phyloP scores from a whole-genome alignment of 1,139 yeast species.

The Scheffersomyces stambukii region DNA sequence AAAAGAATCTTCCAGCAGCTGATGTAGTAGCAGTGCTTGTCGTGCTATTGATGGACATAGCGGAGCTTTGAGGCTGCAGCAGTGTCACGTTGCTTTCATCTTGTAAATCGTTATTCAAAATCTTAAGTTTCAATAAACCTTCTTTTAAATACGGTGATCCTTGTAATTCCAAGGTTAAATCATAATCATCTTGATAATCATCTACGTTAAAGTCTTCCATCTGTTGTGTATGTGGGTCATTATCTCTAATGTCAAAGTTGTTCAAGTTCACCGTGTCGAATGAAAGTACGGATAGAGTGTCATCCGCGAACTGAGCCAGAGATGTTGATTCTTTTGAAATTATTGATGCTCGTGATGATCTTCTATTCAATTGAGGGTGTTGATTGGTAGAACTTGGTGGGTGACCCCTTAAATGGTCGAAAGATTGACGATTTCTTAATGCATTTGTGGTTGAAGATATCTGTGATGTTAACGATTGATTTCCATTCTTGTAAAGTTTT shows the following conservation, averaged over 20 bases:
- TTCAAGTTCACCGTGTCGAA: conserved; percentile 30
- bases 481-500: conserved; percentile 17
- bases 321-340: conserved; percentile 24
- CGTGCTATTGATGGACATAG: no score
- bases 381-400: no score
- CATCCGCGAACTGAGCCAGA: conserved; percentile 20
- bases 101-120: conserved; percentile 38
- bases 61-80: no score
- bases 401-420: conserved; percentile 20
- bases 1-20: conserved; percentile 17
- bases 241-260: conserved; percentile 12
- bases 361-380: conserved; percentile 28
- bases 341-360: conserved; percentile 36
- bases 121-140: conserved; percentile 57
- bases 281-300: conserved; percentile 33
- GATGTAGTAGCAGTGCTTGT: conserved; percentile 21
- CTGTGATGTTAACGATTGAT: conserved; percentile 19
- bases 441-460: conserved; percentile 9
- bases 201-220: conserved; percentile 37
- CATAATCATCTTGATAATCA: conserved; percentile 49
- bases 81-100: no score
- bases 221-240: conserved; percentile 9
- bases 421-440: conserved; percentile 26
- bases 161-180: conserved; percentile 55
- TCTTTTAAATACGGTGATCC: conserved; percentile 83